Evolutionary conservation across 805 yeast species (phyloP).

Genomic region (Kazachstania psychrophila): DNA sequence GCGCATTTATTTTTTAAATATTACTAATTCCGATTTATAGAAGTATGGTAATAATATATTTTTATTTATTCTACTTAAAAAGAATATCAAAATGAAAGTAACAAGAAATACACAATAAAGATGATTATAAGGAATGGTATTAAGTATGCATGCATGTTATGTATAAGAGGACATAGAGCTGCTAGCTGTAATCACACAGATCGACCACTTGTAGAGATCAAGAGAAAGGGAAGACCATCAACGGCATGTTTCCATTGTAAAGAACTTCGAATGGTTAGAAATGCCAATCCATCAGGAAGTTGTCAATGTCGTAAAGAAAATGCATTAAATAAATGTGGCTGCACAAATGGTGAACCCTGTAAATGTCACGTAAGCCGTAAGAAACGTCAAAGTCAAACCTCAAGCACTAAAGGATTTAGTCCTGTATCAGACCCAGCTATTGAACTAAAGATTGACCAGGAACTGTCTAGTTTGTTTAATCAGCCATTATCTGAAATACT

Average conservation of each 20-base stretch:
- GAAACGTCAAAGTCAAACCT: neutral
- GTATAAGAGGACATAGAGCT: conserved; percentile 93
- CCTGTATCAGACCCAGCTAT: no score
- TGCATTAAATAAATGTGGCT: conserved; percentile 1
- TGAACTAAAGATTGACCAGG: neutral
- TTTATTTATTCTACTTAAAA: no score
- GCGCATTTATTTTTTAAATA: neutral
- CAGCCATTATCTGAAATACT: conserved; percentile 11
- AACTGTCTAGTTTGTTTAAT: neutral
- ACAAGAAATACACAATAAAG: conserved; percentile 9
- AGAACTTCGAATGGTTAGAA: conserved; percentile 57
- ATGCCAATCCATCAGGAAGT: conserved; percentile 41
- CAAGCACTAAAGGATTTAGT: neutral
- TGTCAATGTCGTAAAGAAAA: conserved; percentile 8
- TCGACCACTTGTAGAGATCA: conserved; percentile 80
- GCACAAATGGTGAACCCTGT: conserved; percentile 6
- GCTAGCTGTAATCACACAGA: conserved; percentile 88
- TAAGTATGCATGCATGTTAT: conserved; percentile 91
- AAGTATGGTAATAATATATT: neutral
- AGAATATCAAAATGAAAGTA: conserved; percentile 29
- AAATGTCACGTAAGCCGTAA: conserved; percentile 10
- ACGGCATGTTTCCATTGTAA: conserved; percentile 85
- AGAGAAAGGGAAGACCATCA: conserved; percentile 92
- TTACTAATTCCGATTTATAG: neutral
- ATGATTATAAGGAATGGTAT: conserved; percentile 89